A percentile compares a stretch with the other conserved stretches of the same genome.
Conservation (phyloP, 225 moss, liverwort and hornwort genomes). For the Bryum argenteum region DNA sequence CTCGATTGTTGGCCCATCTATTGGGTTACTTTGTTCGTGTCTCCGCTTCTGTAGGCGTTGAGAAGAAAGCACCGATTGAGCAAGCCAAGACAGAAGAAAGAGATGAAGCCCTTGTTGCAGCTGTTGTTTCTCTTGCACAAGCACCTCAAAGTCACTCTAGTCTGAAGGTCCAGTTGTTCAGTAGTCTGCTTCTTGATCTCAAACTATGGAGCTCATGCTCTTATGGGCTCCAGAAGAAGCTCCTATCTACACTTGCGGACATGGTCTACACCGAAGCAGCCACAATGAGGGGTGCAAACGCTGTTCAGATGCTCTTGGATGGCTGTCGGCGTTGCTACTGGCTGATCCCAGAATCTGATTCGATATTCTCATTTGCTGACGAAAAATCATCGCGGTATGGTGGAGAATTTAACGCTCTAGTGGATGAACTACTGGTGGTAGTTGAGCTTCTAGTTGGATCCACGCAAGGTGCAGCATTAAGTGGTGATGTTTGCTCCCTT, state of each 20-base stretch:
- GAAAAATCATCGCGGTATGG: constrained; percentile 72
- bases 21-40: constrained; percentile 78
- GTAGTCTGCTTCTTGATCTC: constrained; percentile 77
- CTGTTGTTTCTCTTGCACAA: constrained; percentile 86
- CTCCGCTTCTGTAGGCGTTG: constrained; percentile 60
- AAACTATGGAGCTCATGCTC: constrained; percentile 90
- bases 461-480: constrained; percentile 63
- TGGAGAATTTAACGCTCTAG: constrained; percentile 89
- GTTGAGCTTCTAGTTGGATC: constrained; percentile 87
- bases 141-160: constrained; percentile 67
- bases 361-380: constrained; percentile 72
- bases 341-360: constrained; percentile 78
- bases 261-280: constrained; percentile 83
- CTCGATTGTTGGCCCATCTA: constrained; percentile 74
- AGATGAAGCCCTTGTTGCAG: constrained; percentile 89
- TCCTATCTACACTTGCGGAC: constrained; percentile 86
- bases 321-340: constrained; percentile 92
- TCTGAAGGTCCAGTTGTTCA: constrained; percentile 81
- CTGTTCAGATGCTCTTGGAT: constrained; percentile 88
- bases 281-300: constrained; percentile 87
- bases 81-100: constrained; percentile 76
- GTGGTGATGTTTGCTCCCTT: constrained; percentile 76
- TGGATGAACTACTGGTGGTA: constrained; percentile 91
- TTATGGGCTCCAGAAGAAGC: constrained; percentile 90
- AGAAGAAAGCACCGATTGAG: constrained; percentile 51